Percentiles rank a stretch among this genome's conserved stretches.
Conservation (phyloP, 2,329 filamentous ascomycete genomes). For the Phaeosphaeriaceae sp. region DNA sequence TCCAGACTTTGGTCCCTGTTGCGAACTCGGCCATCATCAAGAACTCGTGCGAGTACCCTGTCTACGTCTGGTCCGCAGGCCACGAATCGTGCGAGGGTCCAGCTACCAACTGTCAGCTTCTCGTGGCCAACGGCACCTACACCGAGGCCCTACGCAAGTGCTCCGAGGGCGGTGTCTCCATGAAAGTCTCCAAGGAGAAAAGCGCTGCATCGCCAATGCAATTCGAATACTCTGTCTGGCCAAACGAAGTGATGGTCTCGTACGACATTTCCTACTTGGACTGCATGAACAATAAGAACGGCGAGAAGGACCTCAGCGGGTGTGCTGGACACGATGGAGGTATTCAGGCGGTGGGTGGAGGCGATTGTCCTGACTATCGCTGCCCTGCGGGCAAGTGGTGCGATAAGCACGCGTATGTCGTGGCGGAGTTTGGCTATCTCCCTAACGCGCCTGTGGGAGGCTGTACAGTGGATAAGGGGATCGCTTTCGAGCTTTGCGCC, state of each 20-base stretch:
- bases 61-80: slow-evolving; percentile 25
- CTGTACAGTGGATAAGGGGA: slow-evolving; percentile 11
- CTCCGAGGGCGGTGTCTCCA: slow-evolving; percentile 10
- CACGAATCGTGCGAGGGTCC: slow-evolving; percentile 5
- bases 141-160: slow-evolving; percentile 12
- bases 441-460: slow-evolving; percentile 17
- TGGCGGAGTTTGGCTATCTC: slow-evolving; percentile 15
- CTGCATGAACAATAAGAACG: slow-evolving; percentile 16
- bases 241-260: slow-evolving; percentile 7
- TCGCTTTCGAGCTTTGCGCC: slow-evolving; percentile 23
- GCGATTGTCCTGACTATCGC: slow-evolving; percentile 7
- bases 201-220: slow-evolving; percentile 15
- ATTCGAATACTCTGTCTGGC: slow-evolving; percentile 22
- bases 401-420: slow-evolving; percentile 15
- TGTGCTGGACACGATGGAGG: slow-evolving; percentile 21
- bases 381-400: slow-evolving; percentile 15
- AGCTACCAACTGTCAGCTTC: not conserved
- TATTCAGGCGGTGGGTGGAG: slow-evolving; percentile 18
- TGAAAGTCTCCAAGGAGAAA: slow-evolving; percentile 17
- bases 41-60: slow-evolving; percentile 25
- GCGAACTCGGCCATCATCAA: slow-evolving; percentile 16
- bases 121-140: slow-evolving; percentile 12
- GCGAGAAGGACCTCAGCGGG: slow-evolving; percentile 10
- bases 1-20: slow-evolving; percentile 6
- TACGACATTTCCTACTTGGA: slow-evolving; percentile 25